phyloP scores from a whole-genome alignment of 176 grass and related monocot species.

The Avena insularis region DNA sequence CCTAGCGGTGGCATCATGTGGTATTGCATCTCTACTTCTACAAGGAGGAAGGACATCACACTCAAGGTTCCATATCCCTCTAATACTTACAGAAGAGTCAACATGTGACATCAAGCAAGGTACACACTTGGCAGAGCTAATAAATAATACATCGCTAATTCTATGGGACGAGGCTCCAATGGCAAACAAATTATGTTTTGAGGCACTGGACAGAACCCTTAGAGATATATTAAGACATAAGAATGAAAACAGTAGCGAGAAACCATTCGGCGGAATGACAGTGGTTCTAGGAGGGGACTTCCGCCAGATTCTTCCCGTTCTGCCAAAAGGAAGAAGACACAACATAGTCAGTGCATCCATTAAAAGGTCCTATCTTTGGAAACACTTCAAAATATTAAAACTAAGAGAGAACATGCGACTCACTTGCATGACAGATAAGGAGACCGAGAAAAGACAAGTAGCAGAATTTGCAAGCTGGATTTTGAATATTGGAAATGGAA shows the following conservation, averaged over 20 bases:
- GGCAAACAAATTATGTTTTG: neutral
- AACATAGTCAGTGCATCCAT: neutral
- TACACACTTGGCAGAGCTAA: neutral
- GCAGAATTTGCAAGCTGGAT: neutral
- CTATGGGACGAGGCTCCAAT: neutral
- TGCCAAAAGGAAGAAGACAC: neutral
- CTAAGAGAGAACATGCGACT: slow-evolving; percentile 11
- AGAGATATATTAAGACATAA: neutral
- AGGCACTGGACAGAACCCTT: neutral
- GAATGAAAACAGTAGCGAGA: neutral
- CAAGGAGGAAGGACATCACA: neutral
- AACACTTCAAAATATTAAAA: neutral
- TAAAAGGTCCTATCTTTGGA: slow-evolving; percentile 2
- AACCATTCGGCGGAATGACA: slow-evolving; percentile 9
- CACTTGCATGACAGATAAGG: neutral
- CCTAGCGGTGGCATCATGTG: neutral
- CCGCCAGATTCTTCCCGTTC: neutral
- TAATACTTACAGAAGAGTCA: neutral
- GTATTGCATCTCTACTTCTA: neutral
- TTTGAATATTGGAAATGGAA: neutral
- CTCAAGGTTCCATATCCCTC: neutral
- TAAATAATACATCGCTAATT: neutral
- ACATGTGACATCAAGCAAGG: neutral
- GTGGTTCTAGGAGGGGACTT: slow-evolving; percentile 15
- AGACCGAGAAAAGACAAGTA: neutral